These are phyloP conservation scores for Canavalia gladiata DNA, from an alignment of 306 rosid species.

Conservation along the genomic window DNA sequence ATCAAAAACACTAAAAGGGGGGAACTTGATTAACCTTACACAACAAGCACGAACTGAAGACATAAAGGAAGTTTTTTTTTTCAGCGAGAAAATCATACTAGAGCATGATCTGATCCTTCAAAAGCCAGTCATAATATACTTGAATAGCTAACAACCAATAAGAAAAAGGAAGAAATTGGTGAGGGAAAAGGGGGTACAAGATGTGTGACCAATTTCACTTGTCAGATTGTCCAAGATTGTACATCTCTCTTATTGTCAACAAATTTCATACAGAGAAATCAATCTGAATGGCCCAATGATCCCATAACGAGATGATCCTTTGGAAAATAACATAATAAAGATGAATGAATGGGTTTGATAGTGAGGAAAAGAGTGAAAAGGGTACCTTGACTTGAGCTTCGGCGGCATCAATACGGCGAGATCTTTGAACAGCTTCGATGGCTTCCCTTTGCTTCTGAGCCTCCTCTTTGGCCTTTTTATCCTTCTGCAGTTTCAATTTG, in stretches of 20 bases:
- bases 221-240: background rate
- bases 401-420: slow-evolving; percentile 83
- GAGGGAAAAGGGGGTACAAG: background rate
- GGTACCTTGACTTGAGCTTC: slow-evolving; percentile 88
- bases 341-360: background rate
- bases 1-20: background rate
- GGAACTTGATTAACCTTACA: background rate
- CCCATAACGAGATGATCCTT: slow-evolving; percentile 6
- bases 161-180: background rate
- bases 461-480: slow-evolving; percentile 76
- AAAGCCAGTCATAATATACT: background rate
- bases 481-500: slow-evolving; percentile 63
- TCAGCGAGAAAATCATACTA: background rate
- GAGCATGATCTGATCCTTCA: slow-evolving; percentile 1
- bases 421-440: slow-evolving; percentile 82
- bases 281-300: background rate
- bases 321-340: background rate
- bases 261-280: background rate
- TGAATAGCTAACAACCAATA: background rate
- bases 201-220: slow-evolving; percentile 7
- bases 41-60: background rate
- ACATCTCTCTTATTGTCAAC: background rate
- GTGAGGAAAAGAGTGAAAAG: background rate
- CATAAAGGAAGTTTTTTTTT: background rate
- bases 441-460: slow-evolving; percentile 81